Percentiles rank a stretch among this genome's conserved stretches.
Evolutionary conservation across 306 rosid species (phyloP).

Genomic region (Hylodesmum podocarpum): DNA sequence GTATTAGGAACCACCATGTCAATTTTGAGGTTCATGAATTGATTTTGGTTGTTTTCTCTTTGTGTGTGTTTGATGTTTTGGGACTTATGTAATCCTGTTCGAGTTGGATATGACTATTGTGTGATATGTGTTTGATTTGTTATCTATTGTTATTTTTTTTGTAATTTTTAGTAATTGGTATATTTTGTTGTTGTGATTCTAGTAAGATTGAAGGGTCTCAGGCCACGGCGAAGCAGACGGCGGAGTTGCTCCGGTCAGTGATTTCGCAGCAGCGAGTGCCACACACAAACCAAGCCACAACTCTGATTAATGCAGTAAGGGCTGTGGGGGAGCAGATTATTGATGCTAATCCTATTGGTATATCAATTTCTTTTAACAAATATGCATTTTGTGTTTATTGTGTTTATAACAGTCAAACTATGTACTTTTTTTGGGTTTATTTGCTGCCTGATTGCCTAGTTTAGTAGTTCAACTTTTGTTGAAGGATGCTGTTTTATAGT

Average conservation of each 20-base stretch:
- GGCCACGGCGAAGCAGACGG: conserved; percentile 83
- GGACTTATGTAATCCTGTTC: too few relatives aligned
- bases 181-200: conserved; percentile 24
- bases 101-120: background rate
- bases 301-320: conserved; percentile 80
- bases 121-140: background rate
- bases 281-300: conserved; percentile 76
- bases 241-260: conserved; percentile 80
- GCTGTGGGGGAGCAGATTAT: conserved; percentile 91
- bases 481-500: conserved; percentile 12
- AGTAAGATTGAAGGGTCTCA: conserved; percentile 97
- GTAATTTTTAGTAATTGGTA: background rate
- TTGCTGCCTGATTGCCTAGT: conserved; percentile 11
- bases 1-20: background rate
- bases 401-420: background rate
- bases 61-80: too few relatives aligned
- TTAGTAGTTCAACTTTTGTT: background rate
- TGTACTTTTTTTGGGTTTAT: background rate
- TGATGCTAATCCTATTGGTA: conserved; percentile 95
- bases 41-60: too few relatives aligned
- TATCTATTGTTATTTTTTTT: background rate
- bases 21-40: background rate
- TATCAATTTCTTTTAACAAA: conserved; percentile 13
- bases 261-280: conserved; percentile 87
- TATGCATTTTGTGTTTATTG: background rate